Evolutionary conservation across 1,284 basidiomycete species (phyloP), one percentile per base, ranked within the genome.

Genomic region (Sporisorium sorghi): DNA sequence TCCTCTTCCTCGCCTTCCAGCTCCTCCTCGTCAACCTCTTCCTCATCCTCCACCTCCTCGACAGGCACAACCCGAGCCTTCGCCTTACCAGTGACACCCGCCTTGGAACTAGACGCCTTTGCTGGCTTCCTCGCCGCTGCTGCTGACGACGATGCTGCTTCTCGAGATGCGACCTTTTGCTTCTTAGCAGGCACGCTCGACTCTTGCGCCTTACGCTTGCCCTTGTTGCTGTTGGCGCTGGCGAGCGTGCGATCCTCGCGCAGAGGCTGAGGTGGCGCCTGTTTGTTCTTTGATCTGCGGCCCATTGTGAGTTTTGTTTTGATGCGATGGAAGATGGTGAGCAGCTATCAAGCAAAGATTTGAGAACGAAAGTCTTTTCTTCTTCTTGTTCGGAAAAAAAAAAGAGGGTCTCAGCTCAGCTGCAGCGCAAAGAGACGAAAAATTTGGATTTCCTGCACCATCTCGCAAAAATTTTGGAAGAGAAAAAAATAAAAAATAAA

Each of bases 201-300:
- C 74, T 63, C 71, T 62, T 79, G 85, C 32, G 80, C 84, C 81
- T 86, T 87, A 33, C 77, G 78, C 76, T 85, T 85, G 9, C 73
- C 73, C 77, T 85, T 84, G 65, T 30, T 56, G 49, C 9, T 43
- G 51, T 67, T 76, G 64, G 4, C 19, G 23, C 40, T n/a, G 35
- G 35, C 2, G 35, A 78, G 79, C 6, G 58, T 39, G 11, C 87
- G 67, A 86, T 87, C 54, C 88, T 89, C 49, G 84, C 86, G 35
- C 21, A 94, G 82, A 42, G 93, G 90, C 64, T 86, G 87, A 2
- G 93, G 93, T 5, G 90, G 87, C 0, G 87, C 89, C 86, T 97
- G 94, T 87, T 97, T 97, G 86, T 92, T 91, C 86, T 92, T 93
- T 76, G 93, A 90, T 80, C 93, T 90, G 84, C 93, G 89, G 80